Base-by-base conservation (phyloP, 345 rosid species). In the Populus deltoides region DNA sequence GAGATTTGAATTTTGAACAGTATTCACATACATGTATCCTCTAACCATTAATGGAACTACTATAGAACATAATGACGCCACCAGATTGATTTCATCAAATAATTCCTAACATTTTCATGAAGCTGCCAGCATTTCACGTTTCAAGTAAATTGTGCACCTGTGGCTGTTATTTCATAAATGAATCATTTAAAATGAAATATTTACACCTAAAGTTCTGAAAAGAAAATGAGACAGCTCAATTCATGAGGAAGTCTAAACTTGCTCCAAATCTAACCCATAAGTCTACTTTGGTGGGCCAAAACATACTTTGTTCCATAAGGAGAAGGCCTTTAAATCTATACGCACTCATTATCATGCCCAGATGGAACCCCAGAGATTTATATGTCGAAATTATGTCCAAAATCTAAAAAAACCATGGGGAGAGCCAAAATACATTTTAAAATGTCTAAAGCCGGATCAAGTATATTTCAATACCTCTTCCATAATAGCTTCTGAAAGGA, bases 401-500 rank as follows among this genome's bases (percentile, higher is more conserved):
- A 15, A 57, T 55, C 47, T 41, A 35, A 36, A 55, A 15, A 61
- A 72, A 17, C 33, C 12, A 59, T 13, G 27, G 39, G 25, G 74
- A 27, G 20, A 61, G 55, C 10, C 63, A 59, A 77, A 12, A 66
- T 65, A 20, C 68, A 71, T 22, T 66, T 12, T 22, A 72, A 15
- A 59, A 68, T 31, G 69, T 7, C 36, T 66, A 61, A 43, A 9
- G 29, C 39, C 11, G 27, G 39, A 29, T 10, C 20, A 8, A 71
- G 65, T 29, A n/a, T 41, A 13, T 51, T 72, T 45, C 62, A 73
- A 45, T 72, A 95, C 99, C 98, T 93, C 99, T 90, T 96, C 97
- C 98, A 96, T 92, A 51, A 96, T 90, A 79, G 94, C 94, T 88
- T 96, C 99, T 13, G 99, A 93, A 75, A 96, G 97, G 83, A 96